Evolutionary conservation across 2,329 filamentous ascomycete genomes (phyloP), one percentile per base, ranked within the genome.

Genomic region (Neoarthrinium moseri): DNA sequence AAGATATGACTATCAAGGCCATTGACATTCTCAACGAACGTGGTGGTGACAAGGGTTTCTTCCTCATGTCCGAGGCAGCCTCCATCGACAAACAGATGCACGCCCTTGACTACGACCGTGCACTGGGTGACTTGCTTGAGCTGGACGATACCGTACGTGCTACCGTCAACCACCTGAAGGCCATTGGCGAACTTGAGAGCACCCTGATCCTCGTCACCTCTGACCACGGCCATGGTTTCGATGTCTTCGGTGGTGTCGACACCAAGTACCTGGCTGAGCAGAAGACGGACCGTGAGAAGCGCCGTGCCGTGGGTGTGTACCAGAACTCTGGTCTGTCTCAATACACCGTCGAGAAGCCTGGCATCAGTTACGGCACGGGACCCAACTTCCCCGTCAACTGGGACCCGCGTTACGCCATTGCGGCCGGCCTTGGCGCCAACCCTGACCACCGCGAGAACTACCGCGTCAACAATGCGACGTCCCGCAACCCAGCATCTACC

Each of bases 61-160:
- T 94, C 75, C 76, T 95, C 60, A 94, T 95, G 89, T 83, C 84
- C 11, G 89, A 95, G 66, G 89, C 86, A 21, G 89, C 89, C 13
- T 89, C 83, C 2, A 87, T 95, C 56, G 89, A 94, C 70, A 95
- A 95, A 76, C 86, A 89, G 76, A 94, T 95, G 89, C 89, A 95
- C 70, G 65, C 73, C 2, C 78, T 94, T 17, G 89, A 94, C 70
- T 94, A 94, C 63, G 87, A 94, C 68, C 87, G 89, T 44, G 87
- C 89, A 1, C 81, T 95, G 0, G 89, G 87, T 45, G 89, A 95
- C 57, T 81, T 95, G 1, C 80, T 95, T 32, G 89, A 95, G 70
- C 78, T 95, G 26, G 89, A 95, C 60, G 88, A 95, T 67, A 91
- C 89, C 4, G 72, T 95, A 55, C 83, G 83, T 43, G 87, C 87